Percentiles rank a stretch among this genome's conserved stretches.
Conservation (phyloP, 2,329 filamentous ascomycete genomes). For the Lachnellula arida region DNA sequence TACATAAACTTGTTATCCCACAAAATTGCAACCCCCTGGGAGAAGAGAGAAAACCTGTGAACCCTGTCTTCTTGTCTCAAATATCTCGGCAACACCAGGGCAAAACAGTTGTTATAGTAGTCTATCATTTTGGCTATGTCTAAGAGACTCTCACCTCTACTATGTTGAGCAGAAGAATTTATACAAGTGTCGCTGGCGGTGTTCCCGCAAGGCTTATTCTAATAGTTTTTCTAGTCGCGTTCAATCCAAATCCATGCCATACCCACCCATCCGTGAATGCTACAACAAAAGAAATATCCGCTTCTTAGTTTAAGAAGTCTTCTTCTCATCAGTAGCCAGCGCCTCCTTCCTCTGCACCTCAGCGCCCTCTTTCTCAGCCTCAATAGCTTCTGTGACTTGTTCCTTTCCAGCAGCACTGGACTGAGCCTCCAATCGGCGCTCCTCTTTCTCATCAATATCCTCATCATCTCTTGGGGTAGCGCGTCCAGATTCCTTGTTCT, state of each 20-base stretch:
- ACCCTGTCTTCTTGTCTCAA: too few relatives aligned
- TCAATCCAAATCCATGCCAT: not conserved
- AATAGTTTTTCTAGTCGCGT: not conserved
- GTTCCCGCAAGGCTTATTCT: not conserved
- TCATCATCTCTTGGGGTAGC: slow-evolving; percentile 79
- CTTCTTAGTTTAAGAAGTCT: not conserved
- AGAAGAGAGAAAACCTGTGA: too few relatives aligned
- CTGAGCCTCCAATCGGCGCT: slow-evolving; percentile 53
- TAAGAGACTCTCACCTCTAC: not conserved
- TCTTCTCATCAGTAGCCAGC: slow-evolving; percentile 5
- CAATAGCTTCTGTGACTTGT: slow-evolving; percentile 49
- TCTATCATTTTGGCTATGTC: not conserved
- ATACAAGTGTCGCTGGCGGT: not conserved
- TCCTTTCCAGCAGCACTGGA: slow-evolving; percentile 41
- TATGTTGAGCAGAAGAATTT: not conserved
- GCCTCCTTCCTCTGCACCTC: slow-evolving; percentile 41
- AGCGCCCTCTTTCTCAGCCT: slow-evolving; percentile 48
- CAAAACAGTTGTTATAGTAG: too few relatives aligned
- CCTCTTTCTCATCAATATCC: slow-evolving; percentile 92
- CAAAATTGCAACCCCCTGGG: too few relatives aligned
- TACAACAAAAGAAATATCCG: not conserved
- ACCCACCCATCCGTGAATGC: not conserved
- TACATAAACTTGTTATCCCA: too few relatives aligned
- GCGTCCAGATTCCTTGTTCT: slow-evolving; percentile 69
- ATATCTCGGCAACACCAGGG: too few relatives aligned